Evolutionary conservation across 257 asterid species (phyloP).

Genomic region (Solanum appendiculatum): DNA sequence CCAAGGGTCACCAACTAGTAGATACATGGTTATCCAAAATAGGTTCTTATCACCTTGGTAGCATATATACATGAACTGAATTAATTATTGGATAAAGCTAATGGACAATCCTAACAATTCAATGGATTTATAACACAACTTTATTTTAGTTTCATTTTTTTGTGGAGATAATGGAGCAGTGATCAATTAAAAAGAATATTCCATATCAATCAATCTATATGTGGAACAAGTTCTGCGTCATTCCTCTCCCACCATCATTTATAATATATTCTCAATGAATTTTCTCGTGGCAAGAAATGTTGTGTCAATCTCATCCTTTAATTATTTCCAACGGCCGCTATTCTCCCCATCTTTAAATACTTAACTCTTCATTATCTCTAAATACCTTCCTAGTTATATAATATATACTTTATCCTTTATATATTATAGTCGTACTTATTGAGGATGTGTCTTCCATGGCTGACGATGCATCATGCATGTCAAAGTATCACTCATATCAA

Average conservation of each 20-base stretch:
- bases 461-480: background rate
- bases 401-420: background rate
- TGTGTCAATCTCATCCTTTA: background rate
- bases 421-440: background rate
- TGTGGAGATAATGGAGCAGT: background rate
- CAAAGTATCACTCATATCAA: background rate
- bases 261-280: background rate
- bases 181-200: background rate
- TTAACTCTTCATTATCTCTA: background rate
- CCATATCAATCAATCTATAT: background rate
- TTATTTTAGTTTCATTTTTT: background rate
- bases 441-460: background rate
- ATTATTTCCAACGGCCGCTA: background rate
- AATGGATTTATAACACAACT: no score
- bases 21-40: no score
- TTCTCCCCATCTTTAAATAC: background rate
- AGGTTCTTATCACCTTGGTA: no score
- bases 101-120: no score
- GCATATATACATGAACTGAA: no score
- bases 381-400: background rate
- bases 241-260: background rate
- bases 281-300: background rate
- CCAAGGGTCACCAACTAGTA: no score
- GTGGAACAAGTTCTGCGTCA: background rate
- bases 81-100: no score